Evolutionary conservation across 2,329 filamentous ascomycete species (phyloP).

Genomic region (Penicillium italicum): DNA sequence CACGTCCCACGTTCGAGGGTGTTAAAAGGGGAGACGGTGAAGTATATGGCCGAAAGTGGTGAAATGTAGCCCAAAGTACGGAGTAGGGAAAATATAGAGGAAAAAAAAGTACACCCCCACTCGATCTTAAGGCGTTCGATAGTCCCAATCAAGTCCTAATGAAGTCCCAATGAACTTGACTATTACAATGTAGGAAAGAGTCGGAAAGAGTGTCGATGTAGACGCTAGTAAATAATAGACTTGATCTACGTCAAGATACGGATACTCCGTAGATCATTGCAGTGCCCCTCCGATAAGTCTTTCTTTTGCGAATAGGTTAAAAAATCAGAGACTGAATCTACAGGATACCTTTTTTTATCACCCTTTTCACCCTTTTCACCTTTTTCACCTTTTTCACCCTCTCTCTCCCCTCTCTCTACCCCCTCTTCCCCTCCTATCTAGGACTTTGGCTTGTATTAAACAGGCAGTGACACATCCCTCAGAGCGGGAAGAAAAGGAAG

Average conservation of each 20-base stretch:
- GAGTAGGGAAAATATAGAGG: background rate
- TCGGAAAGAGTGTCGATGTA: slow-evolving; percentile 35
- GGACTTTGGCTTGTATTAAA: background rate
- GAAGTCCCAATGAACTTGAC: background rate
- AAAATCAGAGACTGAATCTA: no score
- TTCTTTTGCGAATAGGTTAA: background rate
- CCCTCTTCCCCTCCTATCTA: background rate
- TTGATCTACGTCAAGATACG: slow-evolving; percentile 32
- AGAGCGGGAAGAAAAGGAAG: background rate
- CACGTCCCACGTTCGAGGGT: slow-evolving; percentile 17
- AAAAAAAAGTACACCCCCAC: background rate
- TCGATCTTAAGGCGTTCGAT: slow-evolving; percentile 5
- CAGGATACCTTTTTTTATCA: no score
- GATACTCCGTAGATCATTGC: slow-evolving; percentile 25
- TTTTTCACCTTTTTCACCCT: background rate
- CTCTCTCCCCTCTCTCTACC: no score
- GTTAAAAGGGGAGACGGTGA: slow-evolving; percentile 20
- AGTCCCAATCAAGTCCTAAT: background rate
- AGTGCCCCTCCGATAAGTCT: background rate
- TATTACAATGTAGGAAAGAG: slow-evolving; percentile 8
- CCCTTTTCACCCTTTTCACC: no score
- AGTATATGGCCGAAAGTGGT: slow-evolving; percentile 25
- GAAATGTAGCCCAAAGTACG: slow-evolving; percentile 17
- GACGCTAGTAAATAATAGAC: slow-evolving; percentile 37
- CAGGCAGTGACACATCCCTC: background rate